phyloP scores from a whole-genome alignment of 257 asterid species.

The Solanum pinnatisectum region DNA sequence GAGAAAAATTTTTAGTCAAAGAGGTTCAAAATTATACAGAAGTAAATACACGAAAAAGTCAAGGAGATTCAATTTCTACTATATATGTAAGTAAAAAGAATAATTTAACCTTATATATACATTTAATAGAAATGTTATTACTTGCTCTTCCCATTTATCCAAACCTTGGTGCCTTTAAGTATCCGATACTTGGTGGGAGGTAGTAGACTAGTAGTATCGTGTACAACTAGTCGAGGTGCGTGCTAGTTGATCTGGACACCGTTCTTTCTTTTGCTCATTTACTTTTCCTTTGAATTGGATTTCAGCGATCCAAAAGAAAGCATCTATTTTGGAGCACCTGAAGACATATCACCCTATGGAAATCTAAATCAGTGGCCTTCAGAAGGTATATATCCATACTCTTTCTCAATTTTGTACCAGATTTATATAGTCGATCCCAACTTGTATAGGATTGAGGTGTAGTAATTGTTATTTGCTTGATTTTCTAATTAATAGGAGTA shows the following conservation, averaged over 20 bases:
- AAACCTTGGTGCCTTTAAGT: accelerated
- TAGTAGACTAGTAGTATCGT: not conserved
- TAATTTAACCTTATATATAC: no score
- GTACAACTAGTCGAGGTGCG: not conserved
- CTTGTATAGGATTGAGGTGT: not conserved
- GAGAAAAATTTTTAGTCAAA: not conserved
- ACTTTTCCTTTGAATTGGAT: not conserved
- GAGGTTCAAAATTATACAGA: not conserved
- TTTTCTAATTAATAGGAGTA: not conserved
- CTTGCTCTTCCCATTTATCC: accelerated
- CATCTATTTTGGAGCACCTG: slow-evolving; percentile 41
- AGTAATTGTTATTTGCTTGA: not conserved
- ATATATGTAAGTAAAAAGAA: no score
- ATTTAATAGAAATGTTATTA: not conserved
- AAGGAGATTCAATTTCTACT: not conserved
- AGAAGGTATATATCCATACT: slow-evolving; percentile 19
- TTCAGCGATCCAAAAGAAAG: slow-evolving; percentile 47
- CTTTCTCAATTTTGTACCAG: not conserved
- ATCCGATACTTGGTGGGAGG: not conserved
- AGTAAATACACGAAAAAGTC: no score
- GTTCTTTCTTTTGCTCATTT: not conserved
- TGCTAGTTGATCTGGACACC: not conserved
- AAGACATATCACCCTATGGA: slow-evolving; percentile 6
- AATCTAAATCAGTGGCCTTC: slow-evolving; percentile 50
- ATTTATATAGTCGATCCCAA: not conserved